Conservation (phyloP, 2,329 filamentous ascomycete species). For the Aspergillus cejpii region DNA sequence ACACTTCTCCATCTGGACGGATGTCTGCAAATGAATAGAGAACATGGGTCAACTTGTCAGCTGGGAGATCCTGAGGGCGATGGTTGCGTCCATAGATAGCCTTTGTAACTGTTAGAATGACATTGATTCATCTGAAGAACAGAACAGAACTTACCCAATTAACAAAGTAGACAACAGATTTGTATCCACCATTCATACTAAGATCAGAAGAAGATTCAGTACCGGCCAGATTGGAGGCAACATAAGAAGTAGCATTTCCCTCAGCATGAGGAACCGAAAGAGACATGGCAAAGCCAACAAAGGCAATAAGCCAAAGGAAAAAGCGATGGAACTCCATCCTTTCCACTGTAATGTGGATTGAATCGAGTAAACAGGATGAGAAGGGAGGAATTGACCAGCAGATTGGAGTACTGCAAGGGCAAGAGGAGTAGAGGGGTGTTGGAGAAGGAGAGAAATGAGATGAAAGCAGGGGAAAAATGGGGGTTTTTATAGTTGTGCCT, state of each 20-base stretch:
- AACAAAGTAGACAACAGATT: constrained; percentile 40
- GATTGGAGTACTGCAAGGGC: not conserved
- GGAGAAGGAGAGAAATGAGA: not conserved
- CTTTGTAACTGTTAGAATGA: constrained; percentile 33
- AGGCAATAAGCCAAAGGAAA: not conserved
- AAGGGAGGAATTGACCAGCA: not conserved
- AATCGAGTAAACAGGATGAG: not conserved
- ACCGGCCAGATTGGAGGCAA: not conserved
- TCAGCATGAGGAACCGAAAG: not conserved
- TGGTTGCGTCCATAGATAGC: constrained; percentile 81
- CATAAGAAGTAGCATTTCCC: not conserved
- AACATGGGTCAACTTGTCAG: constrained; percentile 74
- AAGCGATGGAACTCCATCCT: not conserved
- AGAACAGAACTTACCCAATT: constrained; percentile 36
- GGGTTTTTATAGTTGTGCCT: not conserved
- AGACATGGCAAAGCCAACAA: not conserved
- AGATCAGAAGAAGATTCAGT: constrained; percentile 10
- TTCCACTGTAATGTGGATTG: not conserved
- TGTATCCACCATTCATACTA: constrained; percentile 26
- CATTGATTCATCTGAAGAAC: not conserved
- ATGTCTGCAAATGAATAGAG: constrained; percentile 88
- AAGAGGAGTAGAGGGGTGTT: not conserved
- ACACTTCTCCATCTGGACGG: constrained; percentile 72
- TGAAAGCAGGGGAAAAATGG: not conserved
- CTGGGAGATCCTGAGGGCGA: constrained; percentile 71